Percentiles rank a stretch among this genome's conserved stretches.
These are phyloP conservation scores for Boletus sensibilis DNA, from an alignment of 768 basidiomycete species.

Conservation along the genomic window DNA sequence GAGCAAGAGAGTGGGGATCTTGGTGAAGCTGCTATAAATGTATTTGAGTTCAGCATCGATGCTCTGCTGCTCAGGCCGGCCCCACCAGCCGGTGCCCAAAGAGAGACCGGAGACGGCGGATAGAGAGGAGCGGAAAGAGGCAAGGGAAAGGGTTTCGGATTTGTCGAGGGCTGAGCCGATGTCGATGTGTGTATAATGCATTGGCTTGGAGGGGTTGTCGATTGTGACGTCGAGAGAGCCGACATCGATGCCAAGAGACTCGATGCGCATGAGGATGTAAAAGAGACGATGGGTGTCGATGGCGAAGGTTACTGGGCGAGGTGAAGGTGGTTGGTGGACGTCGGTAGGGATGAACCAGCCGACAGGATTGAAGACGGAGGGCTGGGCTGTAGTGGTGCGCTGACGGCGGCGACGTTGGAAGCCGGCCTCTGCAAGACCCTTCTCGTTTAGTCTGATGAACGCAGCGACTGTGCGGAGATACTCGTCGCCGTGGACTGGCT, in stretches of 20 bases:
- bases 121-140: conserved; percentile 73
- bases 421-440: conserved; percentile 65
- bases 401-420: conserved; percentile 48
- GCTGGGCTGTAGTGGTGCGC: conserved; percentile 29
- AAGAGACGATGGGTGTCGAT: conserved; percentile 83
- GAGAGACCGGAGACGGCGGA: conserved; percentile 77
- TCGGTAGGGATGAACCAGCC: conserved; percentile 49
- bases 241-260: conserved; percentile 72
- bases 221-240: conserved; percentile 80
- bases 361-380: conserved; percentile 58
- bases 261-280: conserved; percentile 84
- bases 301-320: conserved; percentile 63
- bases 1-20: conserved; percentile 75
- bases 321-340: conserved; percentile 28
- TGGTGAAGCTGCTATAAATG: conserved; percentile 88
- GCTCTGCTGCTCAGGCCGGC: conserved; percentile 51
- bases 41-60: conserved; percentile 79
- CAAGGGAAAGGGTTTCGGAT: conserved; percentile 71
- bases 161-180: conserved; percentile 50
- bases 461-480: conserved; percentile 68
- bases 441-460: conserved; percentile 73
- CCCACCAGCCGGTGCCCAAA: conserved; percentile 74
- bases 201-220: conserved; percentile 71
- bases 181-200: conserved; percentile 63
- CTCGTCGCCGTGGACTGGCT: conserved; percentile 66